Base-by-base conservation (phyloP, 2,329 filamentous ascomycete species). In the Leptosphaerulina australis region DNA sequence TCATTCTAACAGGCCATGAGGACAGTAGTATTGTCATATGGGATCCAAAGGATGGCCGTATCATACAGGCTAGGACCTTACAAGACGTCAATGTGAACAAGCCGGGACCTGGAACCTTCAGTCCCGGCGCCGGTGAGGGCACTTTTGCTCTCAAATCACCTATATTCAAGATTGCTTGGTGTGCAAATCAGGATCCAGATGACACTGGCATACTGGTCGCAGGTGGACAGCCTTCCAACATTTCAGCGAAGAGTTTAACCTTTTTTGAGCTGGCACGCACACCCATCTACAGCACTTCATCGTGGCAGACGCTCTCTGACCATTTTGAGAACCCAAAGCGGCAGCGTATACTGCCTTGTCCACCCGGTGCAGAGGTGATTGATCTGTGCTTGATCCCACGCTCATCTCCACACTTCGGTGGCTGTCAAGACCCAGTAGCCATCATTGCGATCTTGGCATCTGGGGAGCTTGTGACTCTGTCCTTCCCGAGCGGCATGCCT, bases 1-100 rank as follows among this genome's bases (percentile, higher is more conserved):
- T 96, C 64, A 77, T 97, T 28, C 70, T 94, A 59, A 96, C 91
- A 0, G 89, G 87, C 1, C 89, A 97, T 67, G 91, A 96, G 47
- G 94, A 99, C 69, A 88, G 88, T 25, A 96, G 90, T 62, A 77
- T 99, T 36, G 93, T 96, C 0, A 88, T 97, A 60, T 99, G 93
- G 92, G 94, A 99, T 71, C 79, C 88, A 0, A 95, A 91, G 64
- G 93, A 97, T 67, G 91, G 90, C 6, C 85, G 89, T 48, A 77
- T 96, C 28, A 76, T 99, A 5, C 85, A 91, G 79, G 92, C 93
- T 3, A 81, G 94, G 62, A 96, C 90, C 0, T 73, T 97, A 24
- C 83, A 87, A 46, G 84, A 90, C 48, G 83, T 83, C 3, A 83
- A 90, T 62, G 78, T 97, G 45, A 83, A 97, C 60, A 82, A 87